Evolutionary conservation across 495 filamentous ascomycete genomes (phyloP).

Genomic region (Neurospora sublineolata): DNA sequence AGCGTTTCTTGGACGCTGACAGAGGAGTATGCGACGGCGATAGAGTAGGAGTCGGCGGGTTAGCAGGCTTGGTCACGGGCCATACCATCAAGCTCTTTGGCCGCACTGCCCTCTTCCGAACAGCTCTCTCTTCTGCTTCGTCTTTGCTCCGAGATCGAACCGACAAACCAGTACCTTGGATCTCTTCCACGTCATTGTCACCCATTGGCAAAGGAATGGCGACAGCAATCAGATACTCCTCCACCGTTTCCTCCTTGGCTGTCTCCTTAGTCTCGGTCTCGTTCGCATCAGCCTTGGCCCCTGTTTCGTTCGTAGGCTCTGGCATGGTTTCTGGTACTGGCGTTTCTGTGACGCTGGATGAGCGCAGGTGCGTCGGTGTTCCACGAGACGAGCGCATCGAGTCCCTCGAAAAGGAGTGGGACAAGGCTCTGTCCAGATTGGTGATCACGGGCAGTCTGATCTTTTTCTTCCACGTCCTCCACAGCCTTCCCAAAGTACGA

Average conservation of each 20-base stretch:
- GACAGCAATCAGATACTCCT: slow-evolving; percentile 32
- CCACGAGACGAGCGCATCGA: slow-evolving; percentile 16
- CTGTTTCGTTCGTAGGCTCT: slow-evolving; percentile 11
- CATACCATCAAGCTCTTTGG: slow-evolving; percentile 55
- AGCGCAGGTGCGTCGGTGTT: slow-evolving; percentile 20
- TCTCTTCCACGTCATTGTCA: slow-evolving; percentile 62
- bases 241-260: slow-evolving; percentile 8
- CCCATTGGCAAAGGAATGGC: slow-evolving; percentile 52
- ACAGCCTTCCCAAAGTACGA: slow-evolving; percentile 74
- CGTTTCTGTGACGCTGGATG: slow-evolving; percentile 25
- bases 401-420: slow-evolving; percentile 29
- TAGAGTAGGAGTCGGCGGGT: slow-evolving; percentile 22
- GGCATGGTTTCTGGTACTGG: slow-evolving; percentile 17
- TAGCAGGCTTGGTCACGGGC: not conserved
- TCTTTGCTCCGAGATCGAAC: slow-evolving; percentile 43
- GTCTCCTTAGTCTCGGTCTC: not conserved
- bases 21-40: slow-evolving; percentile 18
- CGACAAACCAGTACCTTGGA: slow-evolving; percentile 53
- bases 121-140: slow-evolving; percentile 42
- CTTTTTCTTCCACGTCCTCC: slow-evolving; percentile 91
- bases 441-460: slow-evolving; percentile 38
- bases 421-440: slow-evolving; percentile 21
- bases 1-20: slow-evolving; percentile 34
- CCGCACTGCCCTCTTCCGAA: slow-evolving; percentile 26
- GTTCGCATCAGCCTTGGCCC: not conserved